Evolutionary conservation across 176 grass and related monocot genomes (phyloP).

Genomic region (Raddia guianensis): DNA sequence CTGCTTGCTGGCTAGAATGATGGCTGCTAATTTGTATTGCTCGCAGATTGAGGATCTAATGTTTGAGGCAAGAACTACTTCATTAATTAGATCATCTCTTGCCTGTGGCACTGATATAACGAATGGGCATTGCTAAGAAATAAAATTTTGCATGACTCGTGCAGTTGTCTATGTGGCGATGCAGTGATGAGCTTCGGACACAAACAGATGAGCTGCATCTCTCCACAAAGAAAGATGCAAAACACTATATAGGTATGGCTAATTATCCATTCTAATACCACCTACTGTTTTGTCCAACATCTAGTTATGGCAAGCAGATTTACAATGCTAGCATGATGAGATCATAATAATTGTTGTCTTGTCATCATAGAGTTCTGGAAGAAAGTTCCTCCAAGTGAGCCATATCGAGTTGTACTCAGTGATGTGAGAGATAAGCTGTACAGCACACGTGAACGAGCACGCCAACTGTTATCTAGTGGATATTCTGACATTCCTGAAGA

Average conservation of each 20-base stretch:
- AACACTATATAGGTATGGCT: slow-evolving; percentile 71
- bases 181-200: slow-evolving; percentile 64
- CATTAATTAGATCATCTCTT: background rate
- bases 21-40: slow-evolving; percentile 77
- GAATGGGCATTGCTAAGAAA: background rate
- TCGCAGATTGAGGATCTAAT: slow-evolving; percentile 85
- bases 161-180: slow-evolving; percentile 84
- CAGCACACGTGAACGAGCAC: slow-evolving; percentile 64
- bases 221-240: slow-evolving; percentile 76
- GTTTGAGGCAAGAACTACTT: slow-evolving; percentile 64
- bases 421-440: slow-evolving; percentile 87
- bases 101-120: background rate
- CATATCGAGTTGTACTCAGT: slow-evolving; percentile 74
- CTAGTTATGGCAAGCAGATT: background rate
- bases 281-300: background rate
- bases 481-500: slow-evolving; percentile 72
- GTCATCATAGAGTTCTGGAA: slow-evolving; percentile 76
- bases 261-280: background rate
- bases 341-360: slow-evolving; percentile 27
- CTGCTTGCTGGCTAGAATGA: slow-evolving; percentile 82
- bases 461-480: slow-evolving; percentile 69
- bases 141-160: slow-evolving; percentile 15
- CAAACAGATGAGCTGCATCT: slow-evolving; percentile 63
- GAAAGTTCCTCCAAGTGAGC: slow-evolving; percentile 74
- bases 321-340: slow-evolving; percentile 43